phyloP scores from a whole-genome alignment of 331 rosid species.

The Rosa hybrid region DNA sequence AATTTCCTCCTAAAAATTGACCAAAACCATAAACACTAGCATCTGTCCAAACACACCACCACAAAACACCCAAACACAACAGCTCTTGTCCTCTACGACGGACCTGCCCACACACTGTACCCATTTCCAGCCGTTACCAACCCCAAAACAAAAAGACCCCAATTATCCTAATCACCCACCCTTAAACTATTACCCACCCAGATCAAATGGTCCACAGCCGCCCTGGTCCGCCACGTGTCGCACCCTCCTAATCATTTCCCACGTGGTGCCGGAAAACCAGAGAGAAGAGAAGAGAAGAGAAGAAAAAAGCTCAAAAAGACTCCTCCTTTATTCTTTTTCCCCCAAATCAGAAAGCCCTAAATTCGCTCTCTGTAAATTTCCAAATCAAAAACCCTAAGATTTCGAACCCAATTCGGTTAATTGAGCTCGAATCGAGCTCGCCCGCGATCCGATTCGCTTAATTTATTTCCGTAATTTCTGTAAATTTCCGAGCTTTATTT shows the following conservation, averaged over 20 bases:
- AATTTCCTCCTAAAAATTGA: neutral
- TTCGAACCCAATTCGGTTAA: neutral
- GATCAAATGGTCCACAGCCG: neutral
- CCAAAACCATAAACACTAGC: neutral
- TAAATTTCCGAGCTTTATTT: neutral
- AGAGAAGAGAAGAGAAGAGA: neutral
- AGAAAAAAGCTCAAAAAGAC: neutral
- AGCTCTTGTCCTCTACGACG: conserved; percentile 6
- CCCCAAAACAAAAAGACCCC: neutral
- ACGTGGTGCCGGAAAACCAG: conserved; percentile 72
- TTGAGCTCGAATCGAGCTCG: neutral
- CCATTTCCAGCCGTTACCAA: conserved; percentile 4
- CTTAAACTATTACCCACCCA: neutral
- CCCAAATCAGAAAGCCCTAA: neutral
- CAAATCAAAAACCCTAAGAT: conserved; percentile 32
- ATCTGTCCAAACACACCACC: neutral
- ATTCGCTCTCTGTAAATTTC: neutral
- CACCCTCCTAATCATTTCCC: conserved; percentile 19
- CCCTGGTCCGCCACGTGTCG: conserved; percentile 58
- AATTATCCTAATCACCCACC: neutral
- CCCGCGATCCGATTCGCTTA: neutral
- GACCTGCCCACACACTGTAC: neutral
- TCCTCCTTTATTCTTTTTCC: neutral
- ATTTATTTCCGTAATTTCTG: neutral
- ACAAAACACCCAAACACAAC: neutral